Evolutionary conservation across 495 filamentous ascomycete species (phyloP), one percentile per base, ranked within the genome.

Genomic region (Tuber magnatum): DNA sequence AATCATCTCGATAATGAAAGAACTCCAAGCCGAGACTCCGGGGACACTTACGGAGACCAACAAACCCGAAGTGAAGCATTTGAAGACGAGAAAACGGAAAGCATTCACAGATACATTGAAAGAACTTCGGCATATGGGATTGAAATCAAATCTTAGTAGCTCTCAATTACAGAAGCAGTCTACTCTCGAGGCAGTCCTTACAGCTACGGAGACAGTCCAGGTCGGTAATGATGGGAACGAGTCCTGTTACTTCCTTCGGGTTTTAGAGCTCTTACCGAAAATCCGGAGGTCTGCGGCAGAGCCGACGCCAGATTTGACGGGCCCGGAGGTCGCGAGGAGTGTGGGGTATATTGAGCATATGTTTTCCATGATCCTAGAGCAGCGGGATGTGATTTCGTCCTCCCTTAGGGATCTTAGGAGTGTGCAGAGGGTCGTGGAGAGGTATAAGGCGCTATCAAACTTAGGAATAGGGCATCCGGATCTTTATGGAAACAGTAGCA

Each of bases 21-120:
- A 90, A 42, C 88, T 97, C 79, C 90, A 91, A 80, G 91, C 91
- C 72, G 90, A 92, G 74, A 99, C 94, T 0, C 96, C 94, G 5
- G 84, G 88, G 12, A 86, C 86, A 5, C 82, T 94, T 39, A 97
- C 88, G 0, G 91, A 94, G 40, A 93, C 97, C 9, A 97, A 94
- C 80, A 93, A 92, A 79, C 87, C 90, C 3, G 76, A 87, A 10
- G 89, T 97, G 46, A 92, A 92, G 79, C 92, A 97, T 83, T 88
- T 98, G 75, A 97, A 97, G 85, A 88, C 89, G 0, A 87, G 92
- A 73, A 99, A 99, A 84, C 90, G 93, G n/a, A 93, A 92, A 78
- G 88, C 97, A 22, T 95, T 94, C 77, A 90, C 92, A 0, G 94
- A 98, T 77, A 93, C 91, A 0, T 85, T 99, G 73, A 93, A 91